These are phyloP conservation scores for Alternaria ethzedia DNA, from an alignment of 2,329 filamentous ascomycete species.

Conservation along the genomic window DNA sequence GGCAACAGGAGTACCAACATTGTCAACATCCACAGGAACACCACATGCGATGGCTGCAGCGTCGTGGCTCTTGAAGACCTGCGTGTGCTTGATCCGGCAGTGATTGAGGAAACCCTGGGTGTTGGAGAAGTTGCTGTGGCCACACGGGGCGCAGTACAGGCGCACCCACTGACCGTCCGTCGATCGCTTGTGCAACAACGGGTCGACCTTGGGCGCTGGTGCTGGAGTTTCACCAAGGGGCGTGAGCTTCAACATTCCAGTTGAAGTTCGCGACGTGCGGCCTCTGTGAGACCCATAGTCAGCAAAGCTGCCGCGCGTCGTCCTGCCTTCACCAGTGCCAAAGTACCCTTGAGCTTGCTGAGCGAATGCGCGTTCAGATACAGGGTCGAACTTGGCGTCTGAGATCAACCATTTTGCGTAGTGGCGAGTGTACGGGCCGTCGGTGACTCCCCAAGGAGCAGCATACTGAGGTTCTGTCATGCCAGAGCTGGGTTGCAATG, in stretches of 20 bases:
- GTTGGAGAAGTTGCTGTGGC: slow-evolving; percentile 90
- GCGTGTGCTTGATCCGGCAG: slow-evolving; percentile 91
- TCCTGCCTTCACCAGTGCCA: slow-evolving; percentile 68
- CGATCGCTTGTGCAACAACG: slow-evolving; percentile 82
- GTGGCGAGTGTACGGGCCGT: slow-evolving; percentile 92
- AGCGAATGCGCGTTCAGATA: slow-evolving; percentile 46
- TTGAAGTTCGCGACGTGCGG: slow-evolving; percentile 64
- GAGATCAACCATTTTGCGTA: slow-evolving; percentile 95
- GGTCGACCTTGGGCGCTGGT: slow-evolving; percentile 71
- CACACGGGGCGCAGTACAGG: slow-evolving; percentile 84
- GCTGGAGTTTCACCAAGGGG: slow-evolving; percentile 52
- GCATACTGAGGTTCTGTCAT: slow-evolving; percentile 76
- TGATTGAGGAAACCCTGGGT: slow-evolving; percentile 99
- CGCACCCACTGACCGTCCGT: slow-evolving; percentile 85
- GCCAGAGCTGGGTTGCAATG: slow-evolving; percentile 67
- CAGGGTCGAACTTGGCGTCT: slow-evolving; percentile 79
- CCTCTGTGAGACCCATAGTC: slow-evolving; percentile 62
- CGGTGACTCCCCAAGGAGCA: slow-evolving; percentile 85
- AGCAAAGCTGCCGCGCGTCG: slow-evolving; percentile 76
- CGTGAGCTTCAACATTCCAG: slow-evolving; percentile 56
- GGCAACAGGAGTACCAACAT: slow-evolving; percentile 49
- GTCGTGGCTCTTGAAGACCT: slow-evolving; percentile 95
- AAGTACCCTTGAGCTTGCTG: slow-evolving; percentile 47
- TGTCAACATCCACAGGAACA: slow-evolving; percentile 76
- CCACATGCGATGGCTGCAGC: slow-evolving; percentile 89